Evolutionary conservation across 169 alveolate genomes (phyloP), one percentile per base, ranked within the genome.

Genomic region (Eimeria nieschulzi): DNA sequence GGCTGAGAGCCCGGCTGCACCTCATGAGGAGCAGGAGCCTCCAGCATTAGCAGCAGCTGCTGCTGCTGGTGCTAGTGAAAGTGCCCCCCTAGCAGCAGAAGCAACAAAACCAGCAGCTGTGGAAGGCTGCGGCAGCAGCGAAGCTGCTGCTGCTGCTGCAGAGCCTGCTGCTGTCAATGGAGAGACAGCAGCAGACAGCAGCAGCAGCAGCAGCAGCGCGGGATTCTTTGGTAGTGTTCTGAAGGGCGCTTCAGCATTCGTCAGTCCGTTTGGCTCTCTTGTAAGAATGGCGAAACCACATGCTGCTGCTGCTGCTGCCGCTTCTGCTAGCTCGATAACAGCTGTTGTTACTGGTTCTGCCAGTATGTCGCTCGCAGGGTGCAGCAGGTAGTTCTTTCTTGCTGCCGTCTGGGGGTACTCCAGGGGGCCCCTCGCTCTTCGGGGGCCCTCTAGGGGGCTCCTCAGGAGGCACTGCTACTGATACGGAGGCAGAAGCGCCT

Each of bases 361-460:
- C 21, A 25, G 86, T 75, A 13, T 63, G 76, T 75, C 53, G 66
- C 46, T 33, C 46, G 63, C 64, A 82, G 88, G 76, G 88, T 8
- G 64, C 88, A 8, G 7, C 88, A 21, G 88, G 88, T 17, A 61
- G 46, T 53, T 82, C 88, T 59, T 82, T 82, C 63, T 46, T 82
- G 63, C 76, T 82, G 76, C 88, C 88, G 23, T 25, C 88, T 33
- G 64, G 61, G 23, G 88, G 88, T 7, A 12, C 76, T 33, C 5
- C 54, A 25, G 88, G 39, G 88, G 88, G 76, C 9, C n/a, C 88
- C 1, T 82, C 88, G 33, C 88, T 82, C n/a, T 82, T 82, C 61
- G 70, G 54, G 51, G 59, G 87, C 76, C 68, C 9, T 19, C 68
- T 19, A 2, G 23, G 23, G 68, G 68, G 23, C 23, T 0, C 63